These are phyloP conservation scores for Ceriops decandra DNA, from an alignment of 345 rosid species.

Conservation along the genomic window DNA sequence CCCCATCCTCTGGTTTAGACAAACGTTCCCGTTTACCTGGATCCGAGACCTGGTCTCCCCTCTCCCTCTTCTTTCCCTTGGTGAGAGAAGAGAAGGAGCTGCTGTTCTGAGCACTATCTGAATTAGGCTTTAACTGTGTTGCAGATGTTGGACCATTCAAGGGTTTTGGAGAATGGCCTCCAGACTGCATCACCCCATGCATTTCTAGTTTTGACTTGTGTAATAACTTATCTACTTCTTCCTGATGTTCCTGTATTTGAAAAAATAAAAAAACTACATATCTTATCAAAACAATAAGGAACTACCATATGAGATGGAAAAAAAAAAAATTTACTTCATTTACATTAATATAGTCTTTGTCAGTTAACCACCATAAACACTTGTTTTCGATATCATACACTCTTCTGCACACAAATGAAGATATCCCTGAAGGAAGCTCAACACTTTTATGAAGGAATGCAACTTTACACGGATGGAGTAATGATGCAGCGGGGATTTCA, in stretches of 20 bases:
- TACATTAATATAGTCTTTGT: conserved; percentile 81
- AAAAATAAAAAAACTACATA: conserved; percentile 1
- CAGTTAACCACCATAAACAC: conserved; percentile 94
- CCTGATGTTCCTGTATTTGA: conserved; percentile 45
- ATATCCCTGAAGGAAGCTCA: conserved; percentile 71
- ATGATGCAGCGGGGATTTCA: conserved; percentile 77
- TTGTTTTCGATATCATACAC: conserved; percentile 70
- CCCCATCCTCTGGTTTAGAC: conserved; percentile 55
- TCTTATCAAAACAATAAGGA: neutral
- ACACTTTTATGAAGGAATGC: conserved; percentile 75
- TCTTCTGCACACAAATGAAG: conserved; percentile 77
- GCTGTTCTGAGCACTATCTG: conserved; percentile 60
- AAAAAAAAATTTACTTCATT: conserved; percentile 19
- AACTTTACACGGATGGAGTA: conserved; percentile 96
- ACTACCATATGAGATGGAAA: neutral
- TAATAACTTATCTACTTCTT: conserved; percentile 72
- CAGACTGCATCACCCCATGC: conserved; percentile 73
- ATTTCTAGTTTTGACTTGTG: conserved; percentile 59
- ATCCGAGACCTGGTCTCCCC: conserved; percentile 68
- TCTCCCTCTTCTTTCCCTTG: conserved; percentile 92
- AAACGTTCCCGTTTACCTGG: conserved; percentile 63
- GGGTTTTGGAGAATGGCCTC: conserved; percentile 78
- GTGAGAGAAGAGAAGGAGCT: conserved; percentile 57
- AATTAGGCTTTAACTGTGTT: conserved; percentile 62
- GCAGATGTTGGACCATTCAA: conserved; percentile 72